phyloP scores from a whole-genome alignment of 1,139 yeast genomes.

The Magnusiomyces magnusii region DNA sequence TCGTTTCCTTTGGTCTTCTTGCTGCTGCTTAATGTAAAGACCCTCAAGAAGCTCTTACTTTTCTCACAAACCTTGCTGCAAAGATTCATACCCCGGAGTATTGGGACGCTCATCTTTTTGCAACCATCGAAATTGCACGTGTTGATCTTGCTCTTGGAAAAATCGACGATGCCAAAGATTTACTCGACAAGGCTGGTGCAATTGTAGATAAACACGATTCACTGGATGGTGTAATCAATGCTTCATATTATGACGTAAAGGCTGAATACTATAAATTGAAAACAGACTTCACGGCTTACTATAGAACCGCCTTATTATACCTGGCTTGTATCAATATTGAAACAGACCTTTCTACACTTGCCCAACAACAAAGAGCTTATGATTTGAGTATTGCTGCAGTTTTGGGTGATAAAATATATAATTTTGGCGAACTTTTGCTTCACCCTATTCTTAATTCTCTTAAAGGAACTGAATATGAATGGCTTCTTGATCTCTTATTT shows the following conservation, averaged over 20 bases:
- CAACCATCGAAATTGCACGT: constrained; percentile 73
- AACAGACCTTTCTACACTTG: constrained; percentile 42
- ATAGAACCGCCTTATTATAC: constrained; percentile 56
- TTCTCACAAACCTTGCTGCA: constrained; percentile 46
- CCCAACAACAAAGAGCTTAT: constrained; percentile 57
- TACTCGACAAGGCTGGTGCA: constrained; percentile 54
- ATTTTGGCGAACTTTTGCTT: constrained; percentile 88
- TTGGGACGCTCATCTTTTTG: constrained; percentile 51
- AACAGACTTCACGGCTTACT: constrained; percentile 73
- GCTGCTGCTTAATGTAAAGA: constrained; percentile 44
- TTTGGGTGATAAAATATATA: constrained; percentile 86
- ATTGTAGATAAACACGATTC: constrained; percentile 45
- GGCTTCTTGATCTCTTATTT: constrained; percentile 67
- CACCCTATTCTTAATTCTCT: constrained; percentile 72
- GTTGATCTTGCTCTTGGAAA: constrained; percentile 53
- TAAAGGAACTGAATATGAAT: constrained; percentile 46
- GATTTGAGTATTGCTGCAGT: constrained; percentile 83
- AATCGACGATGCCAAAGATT: constrained; percentile 55
- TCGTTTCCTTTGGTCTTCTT: constrained; percentile 64
- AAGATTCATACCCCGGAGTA: constrained; percentile 42
- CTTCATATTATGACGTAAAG: constrained; percentile 75
- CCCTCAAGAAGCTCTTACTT: constrained; percentile 47
- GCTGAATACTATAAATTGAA: constrained; percentile 69
- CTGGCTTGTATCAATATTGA: constrained; percentile 53
- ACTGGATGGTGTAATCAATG: constrained; percentile 57